Evolutionary conservation across 441 rosid genomes (phyloP), one percentile per base, ranked within the genome.

Genomic region (Pelargonium myrrhifolium): DNA sequence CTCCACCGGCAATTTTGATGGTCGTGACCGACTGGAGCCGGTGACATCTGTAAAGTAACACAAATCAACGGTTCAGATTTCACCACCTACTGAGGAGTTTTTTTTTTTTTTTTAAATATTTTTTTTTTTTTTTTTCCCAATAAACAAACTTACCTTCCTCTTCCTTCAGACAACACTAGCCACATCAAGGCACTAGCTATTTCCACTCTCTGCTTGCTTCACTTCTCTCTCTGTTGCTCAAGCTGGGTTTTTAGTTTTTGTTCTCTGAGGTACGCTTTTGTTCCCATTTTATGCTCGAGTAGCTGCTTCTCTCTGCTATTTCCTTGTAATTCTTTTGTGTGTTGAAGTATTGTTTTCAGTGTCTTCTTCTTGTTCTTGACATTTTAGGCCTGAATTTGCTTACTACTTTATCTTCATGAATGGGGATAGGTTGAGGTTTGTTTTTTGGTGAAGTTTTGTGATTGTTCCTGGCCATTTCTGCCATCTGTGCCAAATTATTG

Each of bases 31-130:
- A 15, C 9, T 14, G 42, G 9, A 61, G 42, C 65, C 65, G 35
- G 42, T 61, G 65, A 61, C 65, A 61, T 28, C 39, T 61, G 39
- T 26, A 61, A 4, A 20, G 15, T 11, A 11, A 9, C 1, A 14
- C 22, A 24, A 35, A 28, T 51, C 39, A 10, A 74, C 64, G 75
- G 73, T 42, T 62, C 18, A 31, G 72, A 68, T 73, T 77, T 9
- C 8, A 11, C 59, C 60, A 43, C 47, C 4, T 6, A 61, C 71
- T 26, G 0, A 2, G 65, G 39, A 51, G n/a, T 4, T 11, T 64
- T 28, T n/a, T 14, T 40, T 40, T 9, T 1, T 18, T 17, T 43
- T 35, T 35, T 6, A 8, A 9, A 24, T 24, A 24, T 37, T 1
- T 37, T 6, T 37, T 37, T 37, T 6, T 37, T 37, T 37, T 6